Base-by-base conservation (phyloP, 192 early-diverging fungal species). In the Pilobolus umbonatus region DNA sequence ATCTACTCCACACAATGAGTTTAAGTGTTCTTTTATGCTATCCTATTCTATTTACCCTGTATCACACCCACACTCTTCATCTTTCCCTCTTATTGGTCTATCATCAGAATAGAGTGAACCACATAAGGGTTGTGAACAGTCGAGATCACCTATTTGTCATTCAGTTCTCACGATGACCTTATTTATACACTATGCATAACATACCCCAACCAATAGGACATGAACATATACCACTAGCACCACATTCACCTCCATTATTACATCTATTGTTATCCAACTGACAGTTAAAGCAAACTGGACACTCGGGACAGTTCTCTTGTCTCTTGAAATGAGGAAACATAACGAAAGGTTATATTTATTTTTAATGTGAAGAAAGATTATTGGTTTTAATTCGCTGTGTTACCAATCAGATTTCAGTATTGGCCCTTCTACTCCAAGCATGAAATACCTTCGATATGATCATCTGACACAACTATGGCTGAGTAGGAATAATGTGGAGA, bases 141-240 rank as follows among this genome's bases (percentile, higher is more conserved):
- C 68, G n/a, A 59, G 25, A 26, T 44, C 53, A 29, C 67, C 67
- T 69, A 51, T 11, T 2, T n/a, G n/a, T n/a, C n/a, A n/a, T n/a
- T n/a, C n/a, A n/a, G n/a, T n/a, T n/a, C n/a, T n/a, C n/a, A n/a
- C n/a, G n/a, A n/a, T n/a, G n/a, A n/a, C n/a, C n/a, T n/a, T n/a
- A n/a, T n/a, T n/a, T n/a, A n/a, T n/a, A n/a, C n/a, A n/a, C n/a
- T 3, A 0, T 17, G 11, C 1, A 57, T 12, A 54, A 19, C 31
- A 28, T 70, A 70, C 68, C 68, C 68, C 68, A 70, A 44, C 90
- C 91, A 4, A 82, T 81, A 24, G 80, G 68, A 66, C 93, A 95
- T 22, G 75, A 57, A 47, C 91, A 92, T 15, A 76, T 58, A 29
- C 80, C 73, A 32, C 67, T 64, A 29, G 68, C 75, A 36, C 75